Evolutionary conservation across 768 basidiomycete species (phyloP).

Genomic region (Lyophyllum shimeji): DNA sequence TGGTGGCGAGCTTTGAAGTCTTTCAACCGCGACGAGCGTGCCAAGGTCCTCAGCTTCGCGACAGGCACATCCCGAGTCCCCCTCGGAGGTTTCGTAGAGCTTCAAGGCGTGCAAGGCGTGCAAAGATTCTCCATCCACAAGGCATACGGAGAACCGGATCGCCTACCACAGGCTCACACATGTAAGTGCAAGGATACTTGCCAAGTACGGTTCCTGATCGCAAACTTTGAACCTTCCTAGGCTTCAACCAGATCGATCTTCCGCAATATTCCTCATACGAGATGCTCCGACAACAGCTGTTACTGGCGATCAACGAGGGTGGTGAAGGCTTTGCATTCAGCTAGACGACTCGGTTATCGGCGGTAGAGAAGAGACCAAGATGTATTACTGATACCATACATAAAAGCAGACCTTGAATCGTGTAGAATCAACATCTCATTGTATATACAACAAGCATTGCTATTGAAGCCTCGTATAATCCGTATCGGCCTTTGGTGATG

Average conservation of each 20-base stretch:
- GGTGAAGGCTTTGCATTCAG: constrained; percentile 93
- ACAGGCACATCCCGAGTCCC: constrained; percentile 93
- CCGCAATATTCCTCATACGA: constrained; percentile 96
- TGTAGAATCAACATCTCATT: constrained; percentile 22
- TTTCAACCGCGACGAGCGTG: constrained; percentile 94
- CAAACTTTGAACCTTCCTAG: constrained; percentile 31
- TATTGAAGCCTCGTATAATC: background rate
- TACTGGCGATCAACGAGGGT: constrained; percentile 94
- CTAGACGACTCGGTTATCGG: constrained; percentile 19
- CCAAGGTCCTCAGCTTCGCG: constrained; percentile 96
- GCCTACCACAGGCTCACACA: constrained; percentile 88
- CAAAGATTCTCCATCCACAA: constrained; percentile 96
- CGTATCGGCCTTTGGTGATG: too few species aligned
- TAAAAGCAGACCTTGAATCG: constrained; percentile 7
- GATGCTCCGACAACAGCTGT: constrained; percentile 86
- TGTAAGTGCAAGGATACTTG: constrained; percentile 50
- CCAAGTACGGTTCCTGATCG: background rate
- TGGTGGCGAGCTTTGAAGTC: constrained; percentile 99
- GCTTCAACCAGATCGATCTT: constrained; percentile 93
- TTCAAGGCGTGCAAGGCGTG: constrained; percentile 93
- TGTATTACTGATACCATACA: constrained; percentile 13
- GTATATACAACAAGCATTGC: constrained; percentile 19
- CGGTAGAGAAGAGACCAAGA: constrained; percentile 2
- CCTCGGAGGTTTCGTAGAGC: constrained; percentile 88
- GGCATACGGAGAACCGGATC: constrained; percentile 83